These are phyloP conservation scores for Pittosporum tobira DNA, from an alignment of 129 eudicot genomes.

Conservation along the genomic window DNA sequence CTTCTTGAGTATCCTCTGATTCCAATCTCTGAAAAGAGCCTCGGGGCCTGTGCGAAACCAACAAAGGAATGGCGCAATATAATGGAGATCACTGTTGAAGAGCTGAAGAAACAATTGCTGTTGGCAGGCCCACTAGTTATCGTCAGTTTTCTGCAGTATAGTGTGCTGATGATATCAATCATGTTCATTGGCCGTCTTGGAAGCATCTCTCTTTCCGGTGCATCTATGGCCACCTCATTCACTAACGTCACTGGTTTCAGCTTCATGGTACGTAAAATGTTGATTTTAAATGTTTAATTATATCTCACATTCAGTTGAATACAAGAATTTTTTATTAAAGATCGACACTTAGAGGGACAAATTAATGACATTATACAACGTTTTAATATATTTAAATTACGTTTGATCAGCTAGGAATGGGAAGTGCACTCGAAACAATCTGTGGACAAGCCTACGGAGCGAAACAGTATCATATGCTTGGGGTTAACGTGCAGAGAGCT, in stretches of 20 bases:
- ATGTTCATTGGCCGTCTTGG: conserved; percentile 30
- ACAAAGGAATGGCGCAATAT: neutral
- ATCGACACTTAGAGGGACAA: neutral
- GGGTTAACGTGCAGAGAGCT: conserved; percentile 39
- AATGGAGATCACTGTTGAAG: neutral
- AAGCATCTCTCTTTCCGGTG: conserved; percentile 14
- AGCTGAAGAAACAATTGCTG: conserved; percentile 13
- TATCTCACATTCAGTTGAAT: too few relatives aligned
- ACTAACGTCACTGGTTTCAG: conserved; percentile 25
- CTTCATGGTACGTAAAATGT: conserved; percentile 10
- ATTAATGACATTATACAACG: neutral
- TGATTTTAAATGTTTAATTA: too few relatives aligned
- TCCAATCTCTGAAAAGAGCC: neutral
- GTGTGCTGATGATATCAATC: conserved; percentile 18
- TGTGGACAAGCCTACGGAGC: conserved; percentile 54
- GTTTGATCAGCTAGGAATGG: conserved; percentile 37
- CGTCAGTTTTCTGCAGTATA: conserved; percentile 13
- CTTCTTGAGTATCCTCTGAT: neutral
- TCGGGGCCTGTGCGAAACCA: neutral
- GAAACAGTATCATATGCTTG: conserved; percentile 32
- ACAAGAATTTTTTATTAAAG: neutral
- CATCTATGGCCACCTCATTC: conserved; percentile 27
- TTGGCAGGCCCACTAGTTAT: conserved; percentile 19
- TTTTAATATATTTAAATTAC: neutral
- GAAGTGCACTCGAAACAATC: conserved; percentile 42